phyloP scores from a whole-genome alignment of 176 grass and related monocot species.

The Saccharum officinarum region DNA sequence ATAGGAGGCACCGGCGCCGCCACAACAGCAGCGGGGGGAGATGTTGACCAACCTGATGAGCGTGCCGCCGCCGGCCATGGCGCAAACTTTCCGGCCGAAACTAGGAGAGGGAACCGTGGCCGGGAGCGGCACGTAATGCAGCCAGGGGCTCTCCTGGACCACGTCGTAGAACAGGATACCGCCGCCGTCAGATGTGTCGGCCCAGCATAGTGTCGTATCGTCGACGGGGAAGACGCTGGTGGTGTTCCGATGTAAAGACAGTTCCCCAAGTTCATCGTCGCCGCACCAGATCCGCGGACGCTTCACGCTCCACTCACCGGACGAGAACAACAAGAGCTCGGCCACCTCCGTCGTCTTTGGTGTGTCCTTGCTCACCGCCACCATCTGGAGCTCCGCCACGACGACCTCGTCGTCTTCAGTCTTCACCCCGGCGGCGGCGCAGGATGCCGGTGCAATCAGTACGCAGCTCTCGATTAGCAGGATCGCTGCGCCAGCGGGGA shows the following conservation, averaged over 20 bases:
- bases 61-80: background rate
- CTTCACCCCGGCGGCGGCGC: background rate
- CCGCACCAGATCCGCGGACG: background rate
- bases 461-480: background rate
- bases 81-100: background rate
- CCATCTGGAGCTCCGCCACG: background rate
- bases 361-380: no score
- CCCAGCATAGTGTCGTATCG: background rate
- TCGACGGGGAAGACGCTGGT: background rate
- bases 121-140: background rate
- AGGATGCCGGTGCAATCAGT: background rate
- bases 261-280: background rate
- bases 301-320: background rate
- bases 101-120: no score
- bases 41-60: background rate
- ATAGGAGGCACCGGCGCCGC: background rate
- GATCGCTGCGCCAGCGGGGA: no score
- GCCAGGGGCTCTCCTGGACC: background rate
- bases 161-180: background rate
- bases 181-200: fast-evolving
- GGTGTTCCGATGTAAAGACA: fast-evolving
- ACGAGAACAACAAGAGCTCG: background rate
- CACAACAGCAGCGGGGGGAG: background rate
- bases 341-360: background rate
- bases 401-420: background rate